Evolutionary conservation across 768 basidiomycete genomes (phyloP), one percentile per base, ranked within the genome.

Genomic region (Tubosaeta sp.): DNA sequence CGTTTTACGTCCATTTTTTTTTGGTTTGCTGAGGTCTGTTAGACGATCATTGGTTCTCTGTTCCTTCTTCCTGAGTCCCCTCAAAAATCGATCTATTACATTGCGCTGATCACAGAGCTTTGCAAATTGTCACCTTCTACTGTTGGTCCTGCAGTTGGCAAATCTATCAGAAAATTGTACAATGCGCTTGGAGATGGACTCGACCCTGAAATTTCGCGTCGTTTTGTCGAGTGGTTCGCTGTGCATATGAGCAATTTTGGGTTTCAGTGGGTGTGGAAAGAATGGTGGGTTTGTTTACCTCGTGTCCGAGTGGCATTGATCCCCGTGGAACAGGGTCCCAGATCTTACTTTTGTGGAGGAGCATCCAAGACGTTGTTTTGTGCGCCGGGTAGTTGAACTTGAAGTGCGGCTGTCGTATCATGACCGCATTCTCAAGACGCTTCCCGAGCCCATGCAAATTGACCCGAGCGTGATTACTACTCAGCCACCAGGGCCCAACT

Each of bases 201-300:
- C 27, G 95, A 97, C 55, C 81, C 90, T 8, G 94, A 95, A 54
- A 73, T 90, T 46, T 76, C 85, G 2, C 80, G 86, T 43, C 76
- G 91, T 27, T 89, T 94, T 52, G 84, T 90, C 0, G 94, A 97
- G 53, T 99, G 96, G 96, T 96, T 98, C 59, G 80, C 91, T 2
- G 77, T 89, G 2, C 96, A 99, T 62, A 87, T 99, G 84, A 94
- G 91, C 58, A 99, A 99, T 71, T 99, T 97, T 67, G 87, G 86
- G 22, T 99, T 97, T 71, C 84, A 87, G 61, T 98, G 96, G 96
- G 92, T 96, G 13, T 99, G 96, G 96, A 94, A 92, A 62, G 96
- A 98, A 78, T 99, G 96, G 95, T 94, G 46, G 40, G 84, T 6
- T 14, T 22, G 31, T 40, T 34, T 2, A 13, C 18, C 1, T 48